Evolutionary conservation across 345 rosid genomes (phyloP).

Genomic region (Xanthoceras sorbifolium): DNA sequence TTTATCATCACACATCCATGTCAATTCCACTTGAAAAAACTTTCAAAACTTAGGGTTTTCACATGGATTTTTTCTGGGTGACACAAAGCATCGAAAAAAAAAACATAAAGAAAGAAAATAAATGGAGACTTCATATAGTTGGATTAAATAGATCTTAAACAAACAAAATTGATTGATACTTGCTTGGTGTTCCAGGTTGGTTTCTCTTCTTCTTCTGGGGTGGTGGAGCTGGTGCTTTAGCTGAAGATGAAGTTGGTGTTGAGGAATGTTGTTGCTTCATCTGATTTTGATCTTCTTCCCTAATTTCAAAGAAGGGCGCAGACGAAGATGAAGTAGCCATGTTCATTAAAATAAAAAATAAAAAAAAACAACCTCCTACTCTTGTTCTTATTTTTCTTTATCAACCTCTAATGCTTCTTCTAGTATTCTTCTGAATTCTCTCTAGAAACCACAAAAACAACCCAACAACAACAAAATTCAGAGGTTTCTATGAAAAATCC

Average conservation of each 20-base stretch:
- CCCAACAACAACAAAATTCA: slow-evolving; percentile 33
- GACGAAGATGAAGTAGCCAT: slow-evolving; percentile 73
- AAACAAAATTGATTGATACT: slow-evolving; percentile 41
- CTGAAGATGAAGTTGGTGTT: slow-evolving; percentile 40
- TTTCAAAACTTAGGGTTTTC: slow-evolving; percentile 32
- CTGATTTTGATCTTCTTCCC: slow-evolving; percentile 62
- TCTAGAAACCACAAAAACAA: slow-evolving; percentile 25
- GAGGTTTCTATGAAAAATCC: slow-evolving; percentile 13
- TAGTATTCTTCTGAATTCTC: slow-evolving; percentile 5
- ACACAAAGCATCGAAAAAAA: not conserved
- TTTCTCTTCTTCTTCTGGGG: slow-evolving; percentile 72
- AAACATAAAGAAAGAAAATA: not conserved
- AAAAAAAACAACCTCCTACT: too few species aligned
- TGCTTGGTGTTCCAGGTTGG: slow-evolving; percentile 82
- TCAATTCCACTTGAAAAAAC: slow-evolving; percentile 8
- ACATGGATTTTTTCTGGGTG: not conserved
- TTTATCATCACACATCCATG: not conserved
- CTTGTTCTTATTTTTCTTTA: not conserved
- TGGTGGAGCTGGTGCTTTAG: slow-evolving; percentile 43
- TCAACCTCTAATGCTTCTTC: slow-evolving; percentile 3
- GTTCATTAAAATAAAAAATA: too few species aligned
- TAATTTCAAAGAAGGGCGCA: slow-evolving; percentile 60
- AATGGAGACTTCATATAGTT: not conserved
- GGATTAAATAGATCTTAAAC: slow-evolving; percentile 2
- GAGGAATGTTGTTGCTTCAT: slow-evolving; percentile 53